Evolutionary conservation across 345 rosid species (phyloP).

Genomic region (Laguncularia racemosa): DNA sequence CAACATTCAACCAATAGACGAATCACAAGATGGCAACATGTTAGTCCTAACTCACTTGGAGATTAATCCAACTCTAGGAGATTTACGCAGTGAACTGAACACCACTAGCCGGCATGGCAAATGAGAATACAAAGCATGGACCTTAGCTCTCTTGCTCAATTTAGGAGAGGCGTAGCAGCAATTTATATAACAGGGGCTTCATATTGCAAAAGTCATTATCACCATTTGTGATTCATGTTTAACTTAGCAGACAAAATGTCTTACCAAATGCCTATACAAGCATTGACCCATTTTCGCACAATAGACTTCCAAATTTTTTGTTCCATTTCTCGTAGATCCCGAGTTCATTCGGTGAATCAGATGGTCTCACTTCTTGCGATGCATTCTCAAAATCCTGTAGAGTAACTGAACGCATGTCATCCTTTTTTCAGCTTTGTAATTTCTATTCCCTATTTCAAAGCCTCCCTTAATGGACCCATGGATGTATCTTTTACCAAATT

Average conservation of each 20-base stretch:
- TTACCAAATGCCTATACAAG: neutral
- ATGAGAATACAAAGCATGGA: too few relatives aligned
- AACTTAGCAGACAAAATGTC: neutral
- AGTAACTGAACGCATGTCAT: constrained; percentile 73
- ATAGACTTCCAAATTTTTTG: constrained; percentile 83
- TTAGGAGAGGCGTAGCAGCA: too few relatives aligned
- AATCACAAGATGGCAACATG: too few relatives aligned
- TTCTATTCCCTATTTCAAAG: constrained; percentile 77
- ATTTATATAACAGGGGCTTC: too few relatives aligned
- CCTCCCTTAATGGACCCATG: constrained; percentile 96
- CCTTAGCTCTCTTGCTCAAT: too few relatives aligned
- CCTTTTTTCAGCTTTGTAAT: constrained; percentile 72
- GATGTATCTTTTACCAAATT: constrained; percentile 94
- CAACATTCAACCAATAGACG: too few relatives aligned
- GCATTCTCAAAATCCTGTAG: constrained; percentile 76
- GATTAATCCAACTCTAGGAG: too few relatives aligned
- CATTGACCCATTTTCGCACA: too few relatives aligned
- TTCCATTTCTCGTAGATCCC: constrained; percentile 78
- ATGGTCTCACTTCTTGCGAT: constrained; percentile 85
- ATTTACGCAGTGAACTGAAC: too few relatives aligned
- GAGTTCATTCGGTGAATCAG: constrained; percentile 74
- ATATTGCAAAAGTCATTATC: too few relatives aligned
- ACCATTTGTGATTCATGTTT: neutral
- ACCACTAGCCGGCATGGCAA: too few relatives aligned
- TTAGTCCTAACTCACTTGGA: too few relatives aligned